Conservation (phyloP, 805 yeast genomes). For the Suhomyces canberraensis region DNA sequence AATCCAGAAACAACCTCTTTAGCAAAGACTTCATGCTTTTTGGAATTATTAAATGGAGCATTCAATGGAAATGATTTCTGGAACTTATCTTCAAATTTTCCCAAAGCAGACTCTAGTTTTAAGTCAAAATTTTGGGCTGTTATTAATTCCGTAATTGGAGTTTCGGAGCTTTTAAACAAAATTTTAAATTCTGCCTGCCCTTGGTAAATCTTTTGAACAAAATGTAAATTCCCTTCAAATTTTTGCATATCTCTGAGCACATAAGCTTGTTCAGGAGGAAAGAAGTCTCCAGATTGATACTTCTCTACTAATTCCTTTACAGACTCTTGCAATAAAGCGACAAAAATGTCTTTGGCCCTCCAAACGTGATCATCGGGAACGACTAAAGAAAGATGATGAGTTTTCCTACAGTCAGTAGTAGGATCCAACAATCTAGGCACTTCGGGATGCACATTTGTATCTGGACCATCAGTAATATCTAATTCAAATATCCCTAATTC, state of each 20-base stretch:
- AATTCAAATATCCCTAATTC: slow-evolving; percentile 68
- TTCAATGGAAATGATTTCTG: slow-evolving; percentile 45
- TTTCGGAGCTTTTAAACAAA: slow-evolving; percentile 47
- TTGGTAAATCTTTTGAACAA: slow-evolving; percentile 69
- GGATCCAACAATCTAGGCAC: slow-evolving; percentile 27
- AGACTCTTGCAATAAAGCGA: slow-evolving; percentile 67
- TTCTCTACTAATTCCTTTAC: slow-evolving; percentile 43
- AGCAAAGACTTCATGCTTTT: slow-evolving; percentile 55
- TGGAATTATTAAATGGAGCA: slow-evolving; percentile 49
- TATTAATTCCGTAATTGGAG: slow-evolving; percentile 38
- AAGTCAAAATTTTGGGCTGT: slow-evolving; percentile 32
- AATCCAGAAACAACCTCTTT: slow-evolving; percentile 77
- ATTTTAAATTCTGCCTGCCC: slow-evolving; percentile 78
- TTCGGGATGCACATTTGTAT: slow-evolving; percentile 42
- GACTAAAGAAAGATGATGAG: slow-evolving; percentile 64
- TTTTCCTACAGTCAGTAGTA: slow-evolving; percentile 52
- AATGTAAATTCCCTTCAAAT: slow-evolving; percentile 75
- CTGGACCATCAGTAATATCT: slow-evolving; percentile 54
- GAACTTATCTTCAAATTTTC: slow-evolving; percentile 53
- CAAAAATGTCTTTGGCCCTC: slow-evolving; percentile 75
- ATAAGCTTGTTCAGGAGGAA: slow-evolving; percentile 50
- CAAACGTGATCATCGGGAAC: slow-evolving; percentile 74
- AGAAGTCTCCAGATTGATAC: slow-evolving; percentile 16
- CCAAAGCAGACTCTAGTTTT: slow-evolving; percentile 30
- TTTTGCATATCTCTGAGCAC: slow-evolving; percentile 55